phyloP scores from a whole-genome alignment of 2,329 filamentous ascomycete genomes.

The Coccinonectria pachysandricola region DNA sequence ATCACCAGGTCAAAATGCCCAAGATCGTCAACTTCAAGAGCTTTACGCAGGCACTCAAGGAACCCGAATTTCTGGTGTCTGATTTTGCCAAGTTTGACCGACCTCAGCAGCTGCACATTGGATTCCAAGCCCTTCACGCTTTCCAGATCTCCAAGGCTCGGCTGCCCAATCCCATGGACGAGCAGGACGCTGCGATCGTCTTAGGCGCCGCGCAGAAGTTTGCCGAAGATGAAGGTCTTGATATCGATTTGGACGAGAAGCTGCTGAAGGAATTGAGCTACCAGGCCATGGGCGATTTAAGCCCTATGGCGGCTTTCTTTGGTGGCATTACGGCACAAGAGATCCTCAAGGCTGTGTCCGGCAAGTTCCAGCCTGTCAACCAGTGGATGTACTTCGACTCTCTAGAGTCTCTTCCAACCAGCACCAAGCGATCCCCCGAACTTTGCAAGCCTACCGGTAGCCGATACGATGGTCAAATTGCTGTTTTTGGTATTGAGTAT shows the following conservation, averaged over 20 bases:
- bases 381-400: constrained; percentile 98
- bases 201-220: constrained; percentile 66
- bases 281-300: constrained; percentile 84
- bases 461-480: constrained; percentile 94
- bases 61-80: constrained; percentile 81
- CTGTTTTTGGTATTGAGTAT: constrained; percentile 86
- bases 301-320: constrained; percentile 88
- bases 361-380: constrained; percentile 91
- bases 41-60: constrained; percentile 66
- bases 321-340: constrained; percentile 91
- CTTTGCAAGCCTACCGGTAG: constrained; percentile 75
- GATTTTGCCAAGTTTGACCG: constrained; percentile 98
- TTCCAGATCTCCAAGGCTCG: constrained; percentile 68
- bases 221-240: constrained; percentile 56
- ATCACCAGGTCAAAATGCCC: constrained; percentile 97
- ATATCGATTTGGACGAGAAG: constrained; percentile 78
- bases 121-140: constrained; percentile 82
- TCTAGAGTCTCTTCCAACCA: constrained; percentile 82
- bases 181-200: constrained; percentile 71
- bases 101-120: constrained; percentile 81
- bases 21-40: constrained; percentile 84
- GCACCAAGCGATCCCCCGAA: constrained; percentile 67
- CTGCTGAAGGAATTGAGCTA: constrained; percentile 87
- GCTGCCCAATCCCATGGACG: constrained; percentile 73
- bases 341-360: constrained; percentile 90